Evolutionary conservation across 164 flowering plant species (phyloP).

Genomic region (Magnolia changhungtana): DNA sequence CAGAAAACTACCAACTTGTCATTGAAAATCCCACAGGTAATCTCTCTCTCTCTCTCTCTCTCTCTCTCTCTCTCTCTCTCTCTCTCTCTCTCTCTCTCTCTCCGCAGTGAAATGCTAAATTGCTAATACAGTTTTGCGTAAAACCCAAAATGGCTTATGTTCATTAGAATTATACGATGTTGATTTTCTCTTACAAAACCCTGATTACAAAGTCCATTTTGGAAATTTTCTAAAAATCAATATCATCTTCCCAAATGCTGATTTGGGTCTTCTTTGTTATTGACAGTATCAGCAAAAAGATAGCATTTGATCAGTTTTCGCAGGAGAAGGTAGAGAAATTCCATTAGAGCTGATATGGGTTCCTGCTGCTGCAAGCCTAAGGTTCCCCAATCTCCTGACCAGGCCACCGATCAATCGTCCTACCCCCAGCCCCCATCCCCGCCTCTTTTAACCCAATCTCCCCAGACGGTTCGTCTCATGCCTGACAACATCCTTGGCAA

Average conservation of each 20-base stretch:
- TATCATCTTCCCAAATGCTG: neutral
- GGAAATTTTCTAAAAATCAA: too few relatives aligned
- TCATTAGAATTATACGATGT: neutral
- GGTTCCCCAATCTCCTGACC: neutral
- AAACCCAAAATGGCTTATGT: neutral
- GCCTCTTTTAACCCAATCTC: neutral
- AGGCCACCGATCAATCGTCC: neutral
- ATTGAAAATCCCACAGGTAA: too few relatives aligned
- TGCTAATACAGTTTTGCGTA: neutral
- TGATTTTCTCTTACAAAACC: neutral
- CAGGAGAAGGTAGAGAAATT: neutral
- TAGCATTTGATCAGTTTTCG: neutral
- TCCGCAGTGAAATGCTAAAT: too few relatives aligned
- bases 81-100: too few relatives aligned
- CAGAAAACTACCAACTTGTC: too few relatives aligned
- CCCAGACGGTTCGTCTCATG: neutral
- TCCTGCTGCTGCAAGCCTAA: neutral
- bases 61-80: too few relatives aligned
- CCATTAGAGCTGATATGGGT: neutral
- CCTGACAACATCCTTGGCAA: constrained; percentile 3
- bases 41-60: too few relatives aligned
- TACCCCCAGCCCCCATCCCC: neutral
- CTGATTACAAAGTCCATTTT: too few relatives aligned
- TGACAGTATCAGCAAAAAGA: neutral
- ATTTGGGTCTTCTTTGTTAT: neutral